Percentiles rank a stretch among this genome's conserved stretches.
These are phyloP conservation scores for Candida sp. DNA, from an alignment of 1,139 yeast genomes.

Conservation along the genomic window DNA sequence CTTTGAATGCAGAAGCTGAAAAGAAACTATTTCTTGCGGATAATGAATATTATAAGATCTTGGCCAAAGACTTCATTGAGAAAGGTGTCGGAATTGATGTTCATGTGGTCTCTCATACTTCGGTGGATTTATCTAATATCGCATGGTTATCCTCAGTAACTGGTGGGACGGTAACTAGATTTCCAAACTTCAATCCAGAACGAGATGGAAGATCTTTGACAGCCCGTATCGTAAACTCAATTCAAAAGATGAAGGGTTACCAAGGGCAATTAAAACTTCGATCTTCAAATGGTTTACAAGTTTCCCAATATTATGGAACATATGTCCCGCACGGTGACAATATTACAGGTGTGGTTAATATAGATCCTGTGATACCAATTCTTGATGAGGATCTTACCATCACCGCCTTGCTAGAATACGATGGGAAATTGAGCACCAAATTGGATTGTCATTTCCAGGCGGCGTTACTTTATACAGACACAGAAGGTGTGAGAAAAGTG, in stretches of 20 bases:
- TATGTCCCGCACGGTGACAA: conserved; percentile 24
- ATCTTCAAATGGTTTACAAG: conserved; percentile 86
- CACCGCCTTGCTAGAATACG: conserved; percentile 72
- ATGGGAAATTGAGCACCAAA: conserved; percentile 68
- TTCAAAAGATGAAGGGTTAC: conserved; percentile 55
- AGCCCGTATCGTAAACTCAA: conserved; percentile 52
- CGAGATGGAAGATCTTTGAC: conserved; percentile 69
- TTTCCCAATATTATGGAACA: conserved; percentile 70
- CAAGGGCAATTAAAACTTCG: conserved; percentile 85
- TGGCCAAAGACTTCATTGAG: conserved; percentile 56
- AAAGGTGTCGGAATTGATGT: conserved; percentile 75
- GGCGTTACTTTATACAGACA: conserved; percentile 81
- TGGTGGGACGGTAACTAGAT: conserved; percentile 69
- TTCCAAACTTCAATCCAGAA: conserved; percentile 64
- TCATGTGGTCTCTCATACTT: conserved; percentile 61
- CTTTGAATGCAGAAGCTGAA: conserved; percentile 50
- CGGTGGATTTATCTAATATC: conserved; percentile 73
- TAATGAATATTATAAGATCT: conserved; percentile 56
- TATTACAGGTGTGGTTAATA: conserved; percentile 24
- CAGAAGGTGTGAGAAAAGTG: conserved; percentile 73
- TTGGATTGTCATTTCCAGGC: conserved; percentile 90
- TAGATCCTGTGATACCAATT: conserved; percentile 72
- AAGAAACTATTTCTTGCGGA: conserved; percentile 54
- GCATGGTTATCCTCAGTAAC: conserved; percentile 66
- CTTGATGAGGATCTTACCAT: conserved; percentile 64